Conservation (phyloP, 2,329 filamentous ascomycete genomes). For the Fusarium hostae region DNA sequence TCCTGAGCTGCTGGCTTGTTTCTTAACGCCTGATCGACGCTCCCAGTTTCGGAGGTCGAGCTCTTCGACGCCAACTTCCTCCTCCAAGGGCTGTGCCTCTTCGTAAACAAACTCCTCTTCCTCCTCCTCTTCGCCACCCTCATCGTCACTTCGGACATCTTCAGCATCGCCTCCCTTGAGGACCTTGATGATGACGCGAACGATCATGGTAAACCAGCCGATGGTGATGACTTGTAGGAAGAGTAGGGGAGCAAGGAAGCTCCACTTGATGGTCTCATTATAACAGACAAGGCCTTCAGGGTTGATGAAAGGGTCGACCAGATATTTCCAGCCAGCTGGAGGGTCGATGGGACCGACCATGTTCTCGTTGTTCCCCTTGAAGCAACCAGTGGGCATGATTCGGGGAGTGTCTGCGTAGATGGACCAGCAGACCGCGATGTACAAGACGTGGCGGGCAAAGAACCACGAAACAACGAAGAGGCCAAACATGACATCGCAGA, state of each 20-base stretch:
- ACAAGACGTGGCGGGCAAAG: constrained; percentile 82
- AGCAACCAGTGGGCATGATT: constrained; percentile 71
- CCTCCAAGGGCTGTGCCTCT: constrained; percentile 69
- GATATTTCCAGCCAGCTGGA: constrained; percentile 67
- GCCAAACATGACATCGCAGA: constrained; percentile 86
- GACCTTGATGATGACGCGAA: constrained; percentile 83
- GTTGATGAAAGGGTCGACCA: constrained; percentile 79
- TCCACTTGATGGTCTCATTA: constrained; percentile 77
- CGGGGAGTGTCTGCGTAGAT: constrained; percentile 37
- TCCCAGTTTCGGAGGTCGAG: constrained; percentile 75
- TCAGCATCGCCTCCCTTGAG: constrained; percentile 81
- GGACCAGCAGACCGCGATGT: constrained; percentile 83
- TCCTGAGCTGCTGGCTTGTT: constrained; percentile 63
- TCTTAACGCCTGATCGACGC: constrained; percentile 65
- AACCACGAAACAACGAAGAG: constrained; percentile 90
- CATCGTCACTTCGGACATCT: constrained; percentile 85
- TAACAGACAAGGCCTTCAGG: constrained; percentile 82
- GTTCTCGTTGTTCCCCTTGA: constrained; percentile 66
- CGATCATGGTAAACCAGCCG: constrained; percentile 90
- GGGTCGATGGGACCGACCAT: constrained; percentile 64
- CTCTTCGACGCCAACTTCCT: constrained; percentile 79
- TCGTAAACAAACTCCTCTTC: constrained; percentile 65
- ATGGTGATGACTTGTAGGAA: constrained; percentile 83
- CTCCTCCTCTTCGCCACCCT: constrained; percentile 72
- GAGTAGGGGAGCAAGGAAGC: constrained; percentile 81